Evolutionary conservation across 176 grass and related monocot genomes (phyloP).

Genomic region (Zea mays): Zm-B73-REFERENCE-NAM-5.0 NC_050101.1:172218501-172219000

Average conservation of each 20-base stretch:
- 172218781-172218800: neutral
- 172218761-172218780: slow-evolving; percentile 8
- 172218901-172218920: slow-evolving; percentile 14
- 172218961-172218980: slow-evolving; percentile 37
- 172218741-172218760: slow-evolving; percentile 29
- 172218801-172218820: neutral
- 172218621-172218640: neutral
- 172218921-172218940: neutral
- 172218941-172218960: slow-evolving; percentile 40
- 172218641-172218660: neutral
- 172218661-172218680: neutral
- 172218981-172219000: slow-evolving; percentile 24
- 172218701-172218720: neutral
- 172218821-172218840: neutral
- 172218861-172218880: slow-evolving; percentile 7
- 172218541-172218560: neutral
- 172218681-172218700: neutral
- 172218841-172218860: neutral
- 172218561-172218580: neutral
- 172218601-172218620: neutral
- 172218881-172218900: slow-evolving; percentile 15
- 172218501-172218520: slow-evolving; percentile 44
- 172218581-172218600: neutral
- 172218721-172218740: slow-evolving; percentile 8
- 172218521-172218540: slow-evolving; percentile 13